Percentiles rank a stretch among this genome's conserved stretches.
Conservation (phyloP, 352 stramenopile species). For the Globisporangium ultimum region DNA sequence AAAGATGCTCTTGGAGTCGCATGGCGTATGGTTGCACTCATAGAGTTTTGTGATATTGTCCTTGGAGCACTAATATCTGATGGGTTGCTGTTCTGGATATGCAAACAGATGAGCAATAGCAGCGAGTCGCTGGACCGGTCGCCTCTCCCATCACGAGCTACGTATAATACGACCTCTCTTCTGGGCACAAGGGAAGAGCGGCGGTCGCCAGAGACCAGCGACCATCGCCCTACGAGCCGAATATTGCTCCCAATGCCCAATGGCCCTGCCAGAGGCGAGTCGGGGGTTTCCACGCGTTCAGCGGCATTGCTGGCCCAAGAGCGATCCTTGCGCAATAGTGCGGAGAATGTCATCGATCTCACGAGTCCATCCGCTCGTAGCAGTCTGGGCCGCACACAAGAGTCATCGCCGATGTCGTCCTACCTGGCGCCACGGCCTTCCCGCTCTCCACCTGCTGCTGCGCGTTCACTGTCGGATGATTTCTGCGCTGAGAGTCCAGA, state of each 20-base stretch:
- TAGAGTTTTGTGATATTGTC: too few species aligned
- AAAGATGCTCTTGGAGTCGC: constrained; percentile 26
- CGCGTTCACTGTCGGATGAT: constrained; percentile 26
- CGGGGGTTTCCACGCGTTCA: neutral
- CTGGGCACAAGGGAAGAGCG: neutral
- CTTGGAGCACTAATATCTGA: neutral
- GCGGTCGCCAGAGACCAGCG: neutral
- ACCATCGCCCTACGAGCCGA: neutral
- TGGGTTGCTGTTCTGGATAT: neutral
- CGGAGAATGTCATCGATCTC: constrained; percentile 50
- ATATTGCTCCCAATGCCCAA: neutral
- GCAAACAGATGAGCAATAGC: constrained; percentile 6
- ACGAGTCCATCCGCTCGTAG: constrained; percentile 33
- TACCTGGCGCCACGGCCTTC: neutral
- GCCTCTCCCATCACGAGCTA: constrained; percentile 5
- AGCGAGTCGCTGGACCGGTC: constrained; percentile 1
- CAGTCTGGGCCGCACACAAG: constrained; percentile 9
- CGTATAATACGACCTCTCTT: neutral
- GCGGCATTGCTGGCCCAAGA: neutral
- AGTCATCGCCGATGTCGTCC: neutral
- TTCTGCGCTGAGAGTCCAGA: constrained; percentile 55
- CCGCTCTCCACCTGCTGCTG: neutral
- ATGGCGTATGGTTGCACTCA: constrained; percentile 9
- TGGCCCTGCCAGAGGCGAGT: neutral
- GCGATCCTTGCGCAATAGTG: constrained; percentile 7